Percentiles rank a stretch among this genome's conserved stretches.
These are phyloP conservation scores for Quercus gilva DNA, from an alignment of 306 rosid genomes.

Conservation along the genomic window DNA sequence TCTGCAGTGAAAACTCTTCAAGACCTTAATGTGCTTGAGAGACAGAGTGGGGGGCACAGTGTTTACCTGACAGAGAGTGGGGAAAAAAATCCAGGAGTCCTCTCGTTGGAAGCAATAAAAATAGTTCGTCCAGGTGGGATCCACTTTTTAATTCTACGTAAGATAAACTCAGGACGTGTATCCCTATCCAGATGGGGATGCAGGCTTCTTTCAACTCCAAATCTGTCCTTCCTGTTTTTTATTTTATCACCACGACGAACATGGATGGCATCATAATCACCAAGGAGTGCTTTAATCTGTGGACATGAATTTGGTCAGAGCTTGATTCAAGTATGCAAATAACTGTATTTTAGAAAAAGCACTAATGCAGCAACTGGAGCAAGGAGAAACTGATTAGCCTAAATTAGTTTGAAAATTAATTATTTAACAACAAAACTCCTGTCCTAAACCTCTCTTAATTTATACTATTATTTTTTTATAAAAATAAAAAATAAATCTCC, in stretches of 20 bases:
- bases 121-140: conserved; percentile 81
- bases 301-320: conserved; percentile 16
- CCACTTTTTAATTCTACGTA: conserved; percentile 77
- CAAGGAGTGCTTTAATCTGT: conserved; percentile 57
- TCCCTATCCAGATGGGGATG: conserved; percentile 97
- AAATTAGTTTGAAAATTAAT: not conserved
- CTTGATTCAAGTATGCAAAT: not conserved
- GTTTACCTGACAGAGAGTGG: conserved; percentile 77
- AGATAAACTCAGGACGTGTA: conserved; percentile 78
- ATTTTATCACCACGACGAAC: conserved; percentile 98
- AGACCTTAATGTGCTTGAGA: conserved; percentile 9
- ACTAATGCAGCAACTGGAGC: not conserved
- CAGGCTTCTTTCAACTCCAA: conserved; percentile 69
- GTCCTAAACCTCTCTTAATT: not conserved
- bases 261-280: conserved; percentile 83
- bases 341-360: not conserved
- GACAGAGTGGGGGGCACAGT: not conserved
- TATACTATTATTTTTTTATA: no score
- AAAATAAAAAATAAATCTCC: not conserved
- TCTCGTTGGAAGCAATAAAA: conserved; percentile 93
- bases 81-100: conserved; percentile 82
- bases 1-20: conserved; percentile 10
- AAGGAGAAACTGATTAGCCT: not conserved
- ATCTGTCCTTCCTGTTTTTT: conserved; percentile 88
- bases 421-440: not conserved